Evolutionary conservation across 169 alveolate species (phyloP).

Genomic region (Plasmodium reichenowi): DNA sequence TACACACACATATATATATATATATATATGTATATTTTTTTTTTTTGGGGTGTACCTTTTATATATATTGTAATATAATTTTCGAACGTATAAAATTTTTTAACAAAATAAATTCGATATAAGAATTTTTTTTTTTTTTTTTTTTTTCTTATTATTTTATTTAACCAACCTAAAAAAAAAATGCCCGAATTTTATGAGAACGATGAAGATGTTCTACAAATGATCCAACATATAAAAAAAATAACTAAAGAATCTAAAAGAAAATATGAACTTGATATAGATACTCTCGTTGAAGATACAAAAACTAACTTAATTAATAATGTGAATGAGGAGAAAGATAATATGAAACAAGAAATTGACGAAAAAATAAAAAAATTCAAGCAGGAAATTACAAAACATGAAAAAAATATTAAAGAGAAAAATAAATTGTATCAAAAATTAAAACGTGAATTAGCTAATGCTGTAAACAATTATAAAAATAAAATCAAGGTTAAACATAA

Average conservation of each 20-base stretch:
- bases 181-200: constrained; percentile 54
- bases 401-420: constrained; percentile 53
- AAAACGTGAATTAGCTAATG: constrained; percentile 34
- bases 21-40: too few species aligned
- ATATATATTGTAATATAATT: too few species aligned
- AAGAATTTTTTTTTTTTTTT: not conserved
- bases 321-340: constrained; percentile 42
- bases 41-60: too few species aligned
- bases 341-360: constrained; percentile 34
- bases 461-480: constrained; percentile 48
- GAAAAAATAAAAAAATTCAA: constrained; percentile 33
- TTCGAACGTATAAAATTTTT: too few species aligned
- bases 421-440: constrained; percentile 47
- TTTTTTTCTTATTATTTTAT: not conserved
- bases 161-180: not conserved
- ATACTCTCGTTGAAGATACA: constrained; percentile 57
- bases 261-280: constrained; percentile 54
- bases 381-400: constrained; percentile 45
- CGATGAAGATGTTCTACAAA: constrained; percentile 70
- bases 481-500: constrained; percentile 31
- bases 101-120: too few species aligned
- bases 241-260: constrained; percentile 58
- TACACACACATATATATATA: too few species aligned
- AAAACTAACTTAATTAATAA: constrained; percentile 21
- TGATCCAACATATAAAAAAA: constrained; percentile 72